Evolutionary conservation across 2,329 filamentous ascomycete species (phyloP), one percentile per base, ranked within the genome.

Genomic region (Fusarium sp.): DNA sequence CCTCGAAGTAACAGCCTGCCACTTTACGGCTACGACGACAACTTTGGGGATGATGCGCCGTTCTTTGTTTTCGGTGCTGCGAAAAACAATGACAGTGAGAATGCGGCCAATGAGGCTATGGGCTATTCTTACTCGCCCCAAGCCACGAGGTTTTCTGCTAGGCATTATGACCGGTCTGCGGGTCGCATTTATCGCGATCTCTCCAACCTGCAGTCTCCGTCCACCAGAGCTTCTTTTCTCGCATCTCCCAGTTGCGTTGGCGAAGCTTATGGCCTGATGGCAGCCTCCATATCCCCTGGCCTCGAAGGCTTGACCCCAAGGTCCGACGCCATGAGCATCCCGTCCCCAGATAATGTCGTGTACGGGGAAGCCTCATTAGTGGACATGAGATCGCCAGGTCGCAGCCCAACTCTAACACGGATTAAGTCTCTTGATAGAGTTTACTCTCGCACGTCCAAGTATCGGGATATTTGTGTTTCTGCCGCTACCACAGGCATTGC

Each of bases 1-100:
- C 79, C 79, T 21, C 81, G 84, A 58, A 86, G 85, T 66, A 79
- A 81, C 43, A 87, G 83, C 60, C 70, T 87, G 37, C 84, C 85
- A 0, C 66, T 81, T n/a, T 83, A 82, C 58, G 80, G 79, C 9
- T 79, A 80, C 35, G 72, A 77, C 5, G 82, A 84, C 50, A 79
- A 79, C 20, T 77, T 81, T 36, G 79, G 80, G 14, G 81, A 83
- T 27, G 74, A 77, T 3, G 79, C 82, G 3, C 82, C 82, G 2
- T 85, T 84, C 62, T 83, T 82, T 63, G 78, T 85, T 29, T 85
- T 85, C 65, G 83, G 82, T 2, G 76, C 78, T 27, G 72, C 72
- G n/a, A 70, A 69, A 6, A 59, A 69, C 31, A 60, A 72, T 11
- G 73, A 75, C 17, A 51, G 51, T 8, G 69, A 71, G n/a, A 71